Base-by-base conservation (phyloP, 257 asterid genomes). In the Nicotiana tabacum region DNA sequence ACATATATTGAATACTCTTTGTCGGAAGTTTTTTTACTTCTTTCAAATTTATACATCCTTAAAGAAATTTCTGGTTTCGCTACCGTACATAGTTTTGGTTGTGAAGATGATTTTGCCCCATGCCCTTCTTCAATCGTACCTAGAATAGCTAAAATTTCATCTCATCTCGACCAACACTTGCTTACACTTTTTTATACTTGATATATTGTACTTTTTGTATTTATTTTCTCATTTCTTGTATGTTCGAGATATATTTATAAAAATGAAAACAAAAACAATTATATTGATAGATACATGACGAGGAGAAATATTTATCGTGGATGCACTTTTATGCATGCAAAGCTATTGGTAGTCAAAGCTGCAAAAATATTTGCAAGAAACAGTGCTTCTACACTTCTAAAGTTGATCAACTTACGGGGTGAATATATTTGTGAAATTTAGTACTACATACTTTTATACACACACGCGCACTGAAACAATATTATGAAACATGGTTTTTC, bases 151-250 rank as follows among this genome's bases (percentile, higher is more conserved):
- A 74, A 74, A 74, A 48, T 9, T 13, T 48, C 39, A 74, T 2
- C 8, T 74, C 24, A 2, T 46, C 24, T 74, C 5, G 3, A 35
- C 79, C 62, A 48, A 74, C 15, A 74, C 39, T 74, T 74, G 79
- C 79, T 74, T 74, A 24, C 79, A 74, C 79, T 74, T 74, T 46
- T 74, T 72, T 72, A 72, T 72, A 72, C 78, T 72, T n/a, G 27
- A 21, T 72, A 9, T 43, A 72, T 46, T 46, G 78, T 72, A 72
- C 78, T 72, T 72, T n/a, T 69, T 21, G 21, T 37, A 16, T 37
- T 35, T 68, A 68, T 17, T 37, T 57, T 16, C 27, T 15, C 64
- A 57, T 57, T 5, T 57, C 1, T 57, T 57, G 64, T 5, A 56
- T 57, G 7, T 18, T 16, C 2, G 24, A 4, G 1, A 6, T 6